A percentile compares a stretch with the other conserved stretches of the same genome.
Conservation (phyloP, 306 rosid genomes). For the Hippophae rhamnoides region DNA sequence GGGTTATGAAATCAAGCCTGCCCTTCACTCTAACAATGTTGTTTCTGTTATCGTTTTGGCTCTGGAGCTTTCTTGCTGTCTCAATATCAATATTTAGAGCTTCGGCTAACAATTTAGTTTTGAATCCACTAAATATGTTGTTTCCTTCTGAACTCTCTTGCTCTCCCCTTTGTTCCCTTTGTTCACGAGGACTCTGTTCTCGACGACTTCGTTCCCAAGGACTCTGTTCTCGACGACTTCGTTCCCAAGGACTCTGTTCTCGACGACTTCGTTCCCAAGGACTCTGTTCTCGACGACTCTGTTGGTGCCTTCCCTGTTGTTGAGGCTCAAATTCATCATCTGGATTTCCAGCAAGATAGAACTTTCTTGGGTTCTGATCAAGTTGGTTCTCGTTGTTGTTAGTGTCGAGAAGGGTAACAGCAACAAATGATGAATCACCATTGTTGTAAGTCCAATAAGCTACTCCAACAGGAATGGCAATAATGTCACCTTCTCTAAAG, state of each 20-base stretch:
- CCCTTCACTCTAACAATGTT: conserved; percentile 35
- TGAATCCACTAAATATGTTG: conserved; percentile 42
- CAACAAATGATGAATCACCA: conserved; percentile 20
- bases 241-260: too few relatives aligned
- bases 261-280: too few relatives aligned
- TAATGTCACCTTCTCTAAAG: conserved; percentile 26
- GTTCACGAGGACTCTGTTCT: too few relatives aligned
- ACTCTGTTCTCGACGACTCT: too few relatives aligned
- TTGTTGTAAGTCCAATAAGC: conserved; percentile 36
- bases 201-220: too few relatives aligned
- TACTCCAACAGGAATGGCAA: conserved; percentile 32
- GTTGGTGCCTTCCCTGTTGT: neutral
- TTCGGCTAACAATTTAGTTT: conserved; percentile 21
- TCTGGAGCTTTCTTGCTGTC: conserved; percentile 22
- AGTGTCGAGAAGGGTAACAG: conserved; percentile 32
- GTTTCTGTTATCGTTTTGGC: conserved; percentile 20
- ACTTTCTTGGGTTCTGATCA: conserved; percentile 41
- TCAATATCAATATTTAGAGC: conserved; percentile 24
- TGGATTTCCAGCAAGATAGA: conserved; percentile 57
- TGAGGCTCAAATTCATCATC: conserved; percentile 21
- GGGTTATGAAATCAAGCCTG: conserved; percentile 24
- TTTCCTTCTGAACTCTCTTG: neutral
- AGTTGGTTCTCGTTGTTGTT: conserved; percentile 44
- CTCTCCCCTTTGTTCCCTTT: too few relatives aligned
- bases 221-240: too few relatives aligned